These are phyloP conservation scores for Nannizziopsis arthrosporioides DNA, from an alignment of 2,329 filamentous ascomycete genomes.

Conservation along the genomic window DNA sequence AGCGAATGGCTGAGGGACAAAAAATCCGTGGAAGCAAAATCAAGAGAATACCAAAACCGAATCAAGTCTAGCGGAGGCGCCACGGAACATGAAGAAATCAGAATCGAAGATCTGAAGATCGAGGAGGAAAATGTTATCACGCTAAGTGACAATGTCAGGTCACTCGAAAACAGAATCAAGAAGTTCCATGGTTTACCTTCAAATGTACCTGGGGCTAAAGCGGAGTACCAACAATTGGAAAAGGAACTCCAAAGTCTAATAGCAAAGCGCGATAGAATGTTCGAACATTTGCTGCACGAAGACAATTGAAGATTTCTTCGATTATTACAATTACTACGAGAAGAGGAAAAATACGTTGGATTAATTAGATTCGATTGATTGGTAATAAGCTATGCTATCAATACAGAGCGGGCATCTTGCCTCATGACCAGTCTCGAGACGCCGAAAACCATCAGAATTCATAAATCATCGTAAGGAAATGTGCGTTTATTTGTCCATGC, in stretches of 20 bases:
- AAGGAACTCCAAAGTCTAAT: conserved; percentile 51
- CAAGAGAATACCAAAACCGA: conserved; percentile 55
- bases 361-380: conserved; percentile 1
- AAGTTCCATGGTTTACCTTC: conserved; percentile 62
- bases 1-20: conserved; percentile 59
- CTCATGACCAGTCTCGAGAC: conserved; percentile 3
- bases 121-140: conserved; percentile 49
- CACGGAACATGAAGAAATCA: conserved; percentile 21
- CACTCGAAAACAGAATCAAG: conserved; percentile 54
- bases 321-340: background rate
- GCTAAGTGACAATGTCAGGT: conserved; percentile 50
- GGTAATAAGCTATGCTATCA: conserved; percentile 7
- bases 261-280: conserved; percentile 56
- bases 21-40: conserved; percentile 53
- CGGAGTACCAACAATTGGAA: conserved; percentile 57
- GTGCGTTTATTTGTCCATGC: conserved; percentile 21
- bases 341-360: background rate
- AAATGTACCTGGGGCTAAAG: conserved; percentile 55
- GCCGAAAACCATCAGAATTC: conserved; percentile 7
- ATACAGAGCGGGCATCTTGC: conserved; percentile 6
- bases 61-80: conserved; percentile 34
- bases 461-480: background rate
- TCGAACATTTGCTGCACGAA: conserved; percentile 56
- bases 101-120: conserved; percentile 42
- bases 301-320: background rate